Base-by-base conservation (phyloP, 805 yeast species). In the Teunomyces atbi region DNA sequence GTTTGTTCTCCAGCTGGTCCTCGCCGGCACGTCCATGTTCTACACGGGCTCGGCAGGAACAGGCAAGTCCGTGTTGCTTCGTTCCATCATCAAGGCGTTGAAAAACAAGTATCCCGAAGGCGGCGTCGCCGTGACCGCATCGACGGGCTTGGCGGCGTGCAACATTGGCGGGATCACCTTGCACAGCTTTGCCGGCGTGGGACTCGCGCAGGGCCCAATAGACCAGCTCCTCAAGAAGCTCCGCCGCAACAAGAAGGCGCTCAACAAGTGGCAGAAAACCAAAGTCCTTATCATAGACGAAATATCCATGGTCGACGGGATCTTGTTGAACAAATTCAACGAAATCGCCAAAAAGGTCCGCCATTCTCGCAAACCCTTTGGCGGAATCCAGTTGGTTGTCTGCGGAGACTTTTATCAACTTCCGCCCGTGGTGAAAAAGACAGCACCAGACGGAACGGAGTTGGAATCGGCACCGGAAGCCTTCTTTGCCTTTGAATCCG, bases 21-120 rank as follows among this genome's bases (percentile, higher is more conserved):
- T 79, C 37, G 59, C 71, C 18, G 90, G 95, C 0, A 68, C 72
- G 13, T 88, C 84, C 48, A 67, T 94, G 2, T 94, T 94, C 60
- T 94, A 88, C 62, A 94, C 99, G 0, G 99, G 99, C 42, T 89
- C 97, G 28, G 99, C 99, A 0, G 99, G 99, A 58, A 94, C 99
- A 0, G 99, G 99, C 60, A 94, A 94, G 61, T 92, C 99, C 1
- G 85, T 94, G 3, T 70, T 94, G n/a, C 68, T 94, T 42, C 76
- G 78, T 50, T 73, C 81, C 8, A 71, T 87, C 30, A 86, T 87
- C 45, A 77, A 78, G 55, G 64, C 73, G 0, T 60, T 87, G 45
- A 73, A 67, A 50, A 49, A 53, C 1, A 74, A 72, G 48, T 74
- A 80, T 59, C 73, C 76, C 0, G 51, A 52, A 0, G 80, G 77